phyloP scores from a whole-genome alignment of 2,329 filamentous ascomycete genomes.

The Sclerotinia minor region DNA sequence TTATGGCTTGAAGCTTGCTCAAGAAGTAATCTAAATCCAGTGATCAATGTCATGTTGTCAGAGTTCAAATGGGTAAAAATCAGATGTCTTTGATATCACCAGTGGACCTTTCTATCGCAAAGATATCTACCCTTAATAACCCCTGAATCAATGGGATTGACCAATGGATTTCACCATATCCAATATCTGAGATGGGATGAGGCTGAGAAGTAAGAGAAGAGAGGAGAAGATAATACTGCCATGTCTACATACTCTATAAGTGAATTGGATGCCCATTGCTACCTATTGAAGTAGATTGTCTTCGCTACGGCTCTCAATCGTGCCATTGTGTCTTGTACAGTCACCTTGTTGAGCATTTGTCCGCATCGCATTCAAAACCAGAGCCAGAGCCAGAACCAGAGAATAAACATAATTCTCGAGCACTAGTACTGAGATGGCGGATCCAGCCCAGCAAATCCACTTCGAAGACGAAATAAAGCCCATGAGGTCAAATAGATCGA shows the following conservation, averaged over 20 bases:
- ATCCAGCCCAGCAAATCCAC: constrained; percentile 30
- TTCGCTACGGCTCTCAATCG: not conserved
- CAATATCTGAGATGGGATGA: not conserved
- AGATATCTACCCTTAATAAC: not conserved
- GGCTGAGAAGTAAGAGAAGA: too few relatives aligned
- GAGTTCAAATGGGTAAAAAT: not conserved
- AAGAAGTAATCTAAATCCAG: not conserved
- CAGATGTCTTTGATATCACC: not conserved
- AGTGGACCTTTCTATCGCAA: constrained; percentile 7
- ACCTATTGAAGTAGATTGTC: not conserved
- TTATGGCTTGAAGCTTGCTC: not conserved
- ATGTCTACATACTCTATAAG: not conserved
- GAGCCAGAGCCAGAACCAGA: not conserved
- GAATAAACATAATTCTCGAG: not conserved
- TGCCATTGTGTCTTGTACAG: not conserved
- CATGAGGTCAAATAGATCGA: constrained; percentile 25
- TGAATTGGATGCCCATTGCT: not conserved
- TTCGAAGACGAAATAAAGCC: constrained; percentile 35
- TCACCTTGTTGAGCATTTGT: not conserved
- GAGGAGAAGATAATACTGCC: not conserved
- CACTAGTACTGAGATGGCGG: constrained; percentile 27
- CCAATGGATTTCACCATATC: not conserved
- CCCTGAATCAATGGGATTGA: not conserved
- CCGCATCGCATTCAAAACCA: not conserved
- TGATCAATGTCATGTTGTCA: constrained; percentile 8